phyloP scores from a whole-genome alignment of 1,284 basidiomycete genomes.

The Moniliella sp. region DNA sequence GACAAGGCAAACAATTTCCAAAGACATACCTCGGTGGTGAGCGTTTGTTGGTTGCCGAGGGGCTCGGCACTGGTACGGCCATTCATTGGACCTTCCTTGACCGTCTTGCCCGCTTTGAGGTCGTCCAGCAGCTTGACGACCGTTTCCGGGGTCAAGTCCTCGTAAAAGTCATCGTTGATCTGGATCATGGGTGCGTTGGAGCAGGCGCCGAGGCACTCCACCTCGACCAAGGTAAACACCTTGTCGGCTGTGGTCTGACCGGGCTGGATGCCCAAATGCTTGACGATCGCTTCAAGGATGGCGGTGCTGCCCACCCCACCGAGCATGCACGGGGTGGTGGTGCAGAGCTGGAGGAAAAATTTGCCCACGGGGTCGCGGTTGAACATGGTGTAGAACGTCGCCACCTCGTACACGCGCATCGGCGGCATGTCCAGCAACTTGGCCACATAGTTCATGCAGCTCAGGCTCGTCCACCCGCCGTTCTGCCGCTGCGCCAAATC shows the following conservation, averaged over 20 bases:
- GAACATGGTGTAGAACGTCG: conserved; percentile 96
- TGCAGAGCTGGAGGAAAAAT: conserved; percentile 92
- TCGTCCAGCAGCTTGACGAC: conserved; percentile 70
- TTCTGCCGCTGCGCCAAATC: conserved; percentile 93
- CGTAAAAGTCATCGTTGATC: conserved; percentile 92
- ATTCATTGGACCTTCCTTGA: conserved; percentile 76
- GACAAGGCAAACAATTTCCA: neutral
- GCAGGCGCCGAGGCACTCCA: conserved; percentile 76
- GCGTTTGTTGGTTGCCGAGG: conserved; percentile 57
- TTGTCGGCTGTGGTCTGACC: conserved; percentile 82
- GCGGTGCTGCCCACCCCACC: conserved; percentile 61
- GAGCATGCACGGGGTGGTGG: conserved; percentile 93
- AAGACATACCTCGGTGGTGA: conserved; percentile 53
- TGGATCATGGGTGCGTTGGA: conserved; percentile 98
- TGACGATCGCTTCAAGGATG: conserved; percentile 64
- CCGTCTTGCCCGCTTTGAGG: conserved; percentile 62
- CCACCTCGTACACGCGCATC: conserved; percentile 98
- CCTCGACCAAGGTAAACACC: conserved; percentile 90
- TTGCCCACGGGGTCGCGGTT: conserved; percentile 64
- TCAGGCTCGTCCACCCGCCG: conserved; percentile 94
- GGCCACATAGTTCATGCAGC: conserved; percentile 94
- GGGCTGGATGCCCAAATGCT: conserved; percentile 59
- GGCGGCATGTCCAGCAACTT: conserved; percentile 69
- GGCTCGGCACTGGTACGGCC: conserved; percentile 58
- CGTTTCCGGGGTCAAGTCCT: conserved; percentile 80